phyloP scores from a whole-genome alignment of 2,329 filamentous ascomycete species.

The Elsinoe batatas region DNA sequence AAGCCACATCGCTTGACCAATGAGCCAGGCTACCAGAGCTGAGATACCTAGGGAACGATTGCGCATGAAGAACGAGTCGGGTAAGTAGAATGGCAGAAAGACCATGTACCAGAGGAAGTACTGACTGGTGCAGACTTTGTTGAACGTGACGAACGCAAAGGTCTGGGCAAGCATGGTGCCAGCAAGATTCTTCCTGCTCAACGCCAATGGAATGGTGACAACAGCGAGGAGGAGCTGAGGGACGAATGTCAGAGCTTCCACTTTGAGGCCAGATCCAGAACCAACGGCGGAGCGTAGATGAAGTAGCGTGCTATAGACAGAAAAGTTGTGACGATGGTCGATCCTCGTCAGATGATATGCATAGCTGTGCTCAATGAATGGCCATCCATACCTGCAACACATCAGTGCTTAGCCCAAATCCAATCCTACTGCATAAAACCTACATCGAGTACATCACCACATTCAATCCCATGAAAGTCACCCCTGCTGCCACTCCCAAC shows the following conservation, averaged over 20 bases:
- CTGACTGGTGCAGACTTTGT: constrained; percentile 99
- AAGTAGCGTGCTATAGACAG: constrained; percentile 83
- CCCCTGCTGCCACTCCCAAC: neutral
- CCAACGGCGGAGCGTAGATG: constrained; percentile 68
- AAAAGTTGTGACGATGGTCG: constrained; percentile 98
- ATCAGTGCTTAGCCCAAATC: neutral
- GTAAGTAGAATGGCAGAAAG: constrained; percentile 84
- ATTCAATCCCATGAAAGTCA: constrained; percentile 67
- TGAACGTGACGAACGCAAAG: constrained; percentile 93
- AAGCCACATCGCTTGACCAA: constrained; percentile 51
- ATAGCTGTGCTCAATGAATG: constrained; percentile 83
- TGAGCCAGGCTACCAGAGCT: constrained; percentile 63
- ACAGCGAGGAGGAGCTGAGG: constrained; percentile 78
- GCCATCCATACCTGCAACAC: constrained; percentile 55
- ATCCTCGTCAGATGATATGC: constrained; percentile 86
- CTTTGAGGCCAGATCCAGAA: constrained; percentile 32
- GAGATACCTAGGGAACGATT: constrained; percentile 51
- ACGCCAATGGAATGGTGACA: constrained; percentile 60
- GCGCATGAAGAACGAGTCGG: constrained; percentile 60
- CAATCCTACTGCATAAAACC: constrained; percentile 29
- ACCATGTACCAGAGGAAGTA: constrained; percentile 99
- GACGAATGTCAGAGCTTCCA: constrained; percentile 78
- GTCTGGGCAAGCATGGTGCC: constrained; percentile 88
- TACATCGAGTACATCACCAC: constrained; percentile 65
- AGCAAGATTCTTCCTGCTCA: constrained; percentile 74